These are phyloP conservation scores for Eucalyptus tenuipes DNA, from an alignment of 345 rosid genomes.

Conservation along the genomic window DNA sequence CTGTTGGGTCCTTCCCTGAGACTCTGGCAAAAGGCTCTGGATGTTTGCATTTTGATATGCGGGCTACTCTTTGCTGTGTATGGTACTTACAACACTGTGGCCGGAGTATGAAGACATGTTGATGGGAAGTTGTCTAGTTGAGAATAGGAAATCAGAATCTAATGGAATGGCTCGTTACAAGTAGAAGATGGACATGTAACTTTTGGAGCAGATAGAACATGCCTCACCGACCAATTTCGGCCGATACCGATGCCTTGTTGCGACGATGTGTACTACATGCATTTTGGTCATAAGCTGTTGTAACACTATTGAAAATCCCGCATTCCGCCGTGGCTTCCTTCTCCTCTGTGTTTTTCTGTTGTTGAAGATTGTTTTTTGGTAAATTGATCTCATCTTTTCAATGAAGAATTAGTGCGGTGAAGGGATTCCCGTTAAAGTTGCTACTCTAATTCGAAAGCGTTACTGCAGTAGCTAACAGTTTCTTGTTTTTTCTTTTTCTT, in stretches of 20 bases:
- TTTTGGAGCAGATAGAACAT: neutral
- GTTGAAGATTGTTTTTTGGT: neutral
- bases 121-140: neutral
- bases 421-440: neutral
- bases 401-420: neutral
- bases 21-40: conserved; percentile 48
- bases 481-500: neutral
- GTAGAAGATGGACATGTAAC: neutral
- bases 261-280: neutral
- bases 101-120: conserved; percentile 21
- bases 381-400: neutral
- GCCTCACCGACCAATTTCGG: neutral
- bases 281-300: neutral
- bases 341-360: neutral
- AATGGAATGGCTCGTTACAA: neutral
- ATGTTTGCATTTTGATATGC: conserved; percentile 36
- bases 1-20: conserved; percentile 51
- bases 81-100: conserved; percentile 53
- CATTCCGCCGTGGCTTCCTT: neutral
- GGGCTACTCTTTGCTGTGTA: conserved; percentile 66
- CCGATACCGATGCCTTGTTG: neutral
- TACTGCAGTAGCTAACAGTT: neutral
- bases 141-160: neutral
- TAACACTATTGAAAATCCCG: neutral
- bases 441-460: neutral